A percentile compares a stretch with the other conserved stretches of the same genome.
phyloP scores from a whole-genome alignment of 331 rosid genomes.

The Cydonia oblonga region DNA sequence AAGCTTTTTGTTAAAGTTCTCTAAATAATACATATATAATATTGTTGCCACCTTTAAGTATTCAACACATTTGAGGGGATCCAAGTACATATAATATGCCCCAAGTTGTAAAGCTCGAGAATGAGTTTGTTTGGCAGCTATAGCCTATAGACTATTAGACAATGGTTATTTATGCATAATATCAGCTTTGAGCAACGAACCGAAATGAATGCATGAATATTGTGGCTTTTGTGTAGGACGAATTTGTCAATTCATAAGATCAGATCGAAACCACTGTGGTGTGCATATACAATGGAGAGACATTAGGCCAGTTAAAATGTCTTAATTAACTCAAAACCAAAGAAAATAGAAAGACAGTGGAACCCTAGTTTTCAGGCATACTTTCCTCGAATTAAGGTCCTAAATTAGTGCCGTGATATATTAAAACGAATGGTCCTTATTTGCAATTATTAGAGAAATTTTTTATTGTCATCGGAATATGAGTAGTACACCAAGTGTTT shows the following conservation, averaged over 20 bases:
- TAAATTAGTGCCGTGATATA: constrained; percentile 35
- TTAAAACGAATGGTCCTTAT: constrained; percentile 23
- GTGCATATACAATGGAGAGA: constrained; percentile 11
- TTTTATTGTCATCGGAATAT: too few species aligned
- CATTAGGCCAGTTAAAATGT: constrained; percentile 6
- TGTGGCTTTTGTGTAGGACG: neutral
- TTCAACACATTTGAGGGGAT: neutral
- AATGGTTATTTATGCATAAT: neutral
- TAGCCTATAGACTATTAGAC: neutral
- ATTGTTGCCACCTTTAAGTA: too few species aligned
- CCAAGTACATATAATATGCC: neutral
- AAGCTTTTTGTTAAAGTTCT: too few species aligned
- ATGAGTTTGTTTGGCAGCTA: constrained; percentile 2
- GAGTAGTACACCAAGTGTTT: too few species aligned
- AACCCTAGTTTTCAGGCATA: constrained; percentile 44
- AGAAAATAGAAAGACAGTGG: constrained; percentile 19
- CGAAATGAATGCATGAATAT: neutral
- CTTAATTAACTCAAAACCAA: neutral
- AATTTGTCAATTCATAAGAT: neutral
- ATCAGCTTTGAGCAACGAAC: constrained; percentile 12
- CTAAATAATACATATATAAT: too few species aligned
- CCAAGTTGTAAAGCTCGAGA: constrained; percentile 10
- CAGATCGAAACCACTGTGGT: neutral
- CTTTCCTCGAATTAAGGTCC: constrained; percentile 38
- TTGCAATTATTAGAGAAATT: too few species aligned